Conservation (phyloP, 805 yeast genomes). For the Zygotorulaspora danielsina region DNA sequence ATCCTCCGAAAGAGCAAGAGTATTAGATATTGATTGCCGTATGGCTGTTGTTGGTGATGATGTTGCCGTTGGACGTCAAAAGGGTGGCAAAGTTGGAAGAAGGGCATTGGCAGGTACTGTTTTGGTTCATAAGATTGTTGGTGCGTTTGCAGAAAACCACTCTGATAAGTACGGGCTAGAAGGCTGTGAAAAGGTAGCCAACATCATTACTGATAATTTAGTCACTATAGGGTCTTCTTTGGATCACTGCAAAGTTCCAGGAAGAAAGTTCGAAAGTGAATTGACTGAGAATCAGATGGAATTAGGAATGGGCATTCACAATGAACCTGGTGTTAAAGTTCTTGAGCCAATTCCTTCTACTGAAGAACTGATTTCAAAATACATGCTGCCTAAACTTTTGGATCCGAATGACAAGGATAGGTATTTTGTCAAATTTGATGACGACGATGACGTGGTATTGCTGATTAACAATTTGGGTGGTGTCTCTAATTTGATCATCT, state of each 20-base stretch:
- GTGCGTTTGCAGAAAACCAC: conserved; percentile 56
- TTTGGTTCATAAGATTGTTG: conserved; percentile 77
- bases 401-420: conserved; percentile 69
- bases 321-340: conserved; percentile 77
- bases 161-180: conserved; percentile 44
- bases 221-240: conserved; percentile 88
- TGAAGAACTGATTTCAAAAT: conserved; percentile 50
- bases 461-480: conserved; percentile 88
- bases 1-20: conserved; percentile 83
- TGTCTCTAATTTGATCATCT: conserved; percentile 72
- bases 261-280: conserved; percentile 53
- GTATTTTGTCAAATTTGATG: conserved; percentile 65
- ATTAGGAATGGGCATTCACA: conserved; percentile 93
- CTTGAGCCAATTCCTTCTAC: conserved; percentile 61
- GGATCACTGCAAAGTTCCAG: conserved; percentile 89
- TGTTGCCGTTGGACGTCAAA: conserved; percentile 87
- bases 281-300: conserved; percentile 67
- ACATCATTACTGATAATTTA: conserved; percentile 54
- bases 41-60: conserved; percentile 83
- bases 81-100: conserved; percentile 89
- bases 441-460: conserved; percentile 63
- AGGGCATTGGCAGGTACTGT: conserved; percentile 92
- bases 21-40: conserved; percentile 67
- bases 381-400: conserved; percentile 58
- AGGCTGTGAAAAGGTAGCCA: conserved; percentile 56